Conservation (phyloP, 176 grass and related monocot species). For the Oryza longistaminata region DNA sequence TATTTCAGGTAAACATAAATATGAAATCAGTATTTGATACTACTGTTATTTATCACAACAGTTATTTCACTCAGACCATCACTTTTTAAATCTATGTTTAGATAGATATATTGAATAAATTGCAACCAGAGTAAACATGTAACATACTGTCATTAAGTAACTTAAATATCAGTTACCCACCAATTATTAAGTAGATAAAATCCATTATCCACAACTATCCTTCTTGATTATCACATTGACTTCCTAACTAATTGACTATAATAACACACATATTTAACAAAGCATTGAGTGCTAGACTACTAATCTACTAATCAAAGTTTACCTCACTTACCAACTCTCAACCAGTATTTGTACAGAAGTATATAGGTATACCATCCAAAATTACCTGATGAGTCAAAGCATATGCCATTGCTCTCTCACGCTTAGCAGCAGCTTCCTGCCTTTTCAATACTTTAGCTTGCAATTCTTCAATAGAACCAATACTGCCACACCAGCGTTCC, state of each 20-base stretch:
- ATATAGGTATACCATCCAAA: slow-evolving; percentile 21
- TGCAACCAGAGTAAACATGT: background rate
- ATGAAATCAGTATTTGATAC: background rate
- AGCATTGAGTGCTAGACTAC: background rate
- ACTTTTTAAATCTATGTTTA: slow-evolving; percentile 12
- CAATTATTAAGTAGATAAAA: background rate
- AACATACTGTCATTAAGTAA: background rate
- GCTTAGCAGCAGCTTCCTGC: slow-evolving; percentile 87
- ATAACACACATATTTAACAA: slow-evolving; percentile 27
- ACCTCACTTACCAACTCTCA: slow-evolving; percentile 11
- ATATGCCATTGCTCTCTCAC: slow-evolving; percentile 98
- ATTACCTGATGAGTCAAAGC: slow-evolving; percentile 96
- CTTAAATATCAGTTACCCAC: background rate
- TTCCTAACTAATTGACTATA: slow-evolving; percentile 3
- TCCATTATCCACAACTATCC: slow-evolving; percentile 10
- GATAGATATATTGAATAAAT: slow-evolving; percentile 26
- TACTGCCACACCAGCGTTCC: slow-evolving; percentile 90
- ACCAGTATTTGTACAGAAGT: slow-evolving; percentile 3
- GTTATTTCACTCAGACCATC: background rate
- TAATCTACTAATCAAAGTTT: background rate
- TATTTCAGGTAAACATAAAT: slow-evolving; percentile 21
- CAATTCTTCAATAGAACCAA: slow-evolving; percentile 84
- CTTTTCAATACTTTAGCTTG: slow-evolving; percentile 91
- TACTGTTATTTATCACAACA: background rate
- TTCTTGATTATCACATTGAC: slow-evolving; percentile 7